Evolutionary conservation across 208 protist species (phyloP).

Genomic region (Leishmania tropica): DNA sequence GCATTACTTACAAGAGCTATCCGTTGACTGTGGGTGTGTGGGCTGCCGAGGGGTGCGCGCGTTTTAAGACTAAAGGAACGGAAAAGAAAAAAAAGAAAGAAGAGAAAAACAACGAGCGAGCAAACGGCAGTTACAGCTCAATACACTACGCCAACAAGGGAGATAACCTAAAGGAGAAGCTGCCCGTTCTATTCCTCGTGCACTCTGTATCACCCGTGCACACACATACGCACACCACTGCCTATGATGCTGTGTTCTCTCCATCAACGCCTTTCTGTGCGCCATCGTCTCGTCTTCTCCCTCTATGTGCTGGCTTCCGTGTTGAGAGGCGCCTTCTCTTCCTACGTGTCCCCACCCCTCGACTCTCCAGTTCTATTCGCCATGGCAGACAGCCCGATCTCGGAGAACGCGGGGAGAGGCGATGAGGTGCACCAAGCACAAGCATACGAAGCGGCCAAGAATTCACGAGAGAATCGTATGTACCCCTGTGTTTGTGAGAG

Average conservation of each 20-base stretch:
- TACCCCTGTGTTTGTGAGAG: neutral
- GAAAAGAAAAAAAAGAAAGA: neutral
- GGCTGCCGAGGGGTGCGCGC: neutral
- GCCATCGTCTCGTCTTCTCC: neutral
- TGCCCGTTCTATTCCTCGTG: neutral
- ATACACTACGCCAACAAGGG: neutral
- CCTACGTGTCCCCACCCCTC: neutral
- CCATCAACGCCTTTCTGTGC: neutral
- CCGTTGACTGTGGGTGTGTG: conserved; percentile 2
- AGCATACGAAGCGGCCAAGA: neutral
- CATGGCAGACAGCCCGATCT: no score
- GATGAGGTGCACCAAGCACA: neutral
- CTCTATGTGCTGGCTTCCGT: neutral
- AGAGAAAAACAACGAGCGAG: neutral
- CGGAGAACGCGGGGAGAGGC: neutral
- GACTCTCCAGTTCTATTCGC: neutral
- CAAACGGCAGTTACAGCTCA: neutral
- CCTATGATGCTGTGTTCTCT: neutral
- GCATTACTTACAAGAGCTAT: conserved; percentile 21
- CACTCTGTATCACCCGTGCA: neutral
- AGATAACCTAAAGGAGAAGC: neutral
- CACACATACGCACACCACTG: neutral
- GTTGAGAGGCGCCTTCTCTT: neutral
- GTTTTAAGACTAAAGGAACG: neutral
- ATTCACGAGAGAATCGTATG: neutral